These are phyloP conservation scores for Lactarius trivialis DNA, from an alignment of 768 basidiomycete species.

Conservation along the genomic window DNA sequence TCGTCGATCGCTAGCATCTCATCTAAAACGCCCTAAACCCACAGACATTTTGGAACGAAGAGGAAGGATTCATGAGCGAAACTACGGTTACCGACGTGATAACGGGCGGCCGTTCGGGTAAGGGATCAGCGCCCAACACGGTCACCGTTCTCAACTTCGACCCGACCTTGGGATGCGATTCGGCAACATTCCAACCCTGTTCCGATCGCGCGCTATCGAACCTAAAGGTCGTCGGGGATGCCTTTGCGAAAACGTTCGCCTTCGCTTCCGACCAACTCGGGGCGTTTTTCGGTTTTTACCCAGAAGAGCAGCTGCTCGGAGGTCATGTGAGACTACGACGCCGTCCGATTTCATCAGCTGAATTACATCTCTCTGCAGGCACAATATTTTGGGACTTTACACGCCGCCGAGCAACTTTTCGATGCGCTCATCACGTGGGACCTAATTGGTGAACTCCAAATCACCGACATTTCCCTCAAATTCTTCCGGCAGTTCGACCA, in stretches of 20 bases:
- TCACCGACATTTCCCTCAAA: constrained; percentile 12
- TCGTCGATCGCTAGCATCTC: neutral
- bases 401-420: constrained; percentile 6
- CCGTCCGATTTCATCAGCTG: neutral
- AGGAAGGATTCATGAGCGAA: constrained; percentile 14
- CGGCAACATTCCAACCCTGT: constrained; percentile 13
- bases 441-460: neutral
- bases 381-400: constrained; percentile 9
- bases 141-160: constrained; percentile 16
- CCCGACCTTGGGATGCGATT: constrained; percentile 14
- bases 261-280: neutral
- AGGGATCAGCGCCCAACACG: neutral
- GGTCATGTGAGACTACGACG: constrained; percentile 1
- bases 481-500: constrained; percentile 12
- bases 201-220: constrained; percentile 15
- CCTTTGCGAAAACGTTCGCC: constrained; percentile 8
- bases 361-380: constrained; percentile 1
- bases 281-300: constrained; percentile 3
- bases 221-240: constrained; percentile 10
- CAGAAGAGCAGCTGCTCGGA: constrained; percentile 6
- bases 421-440: constrained; percentile 11
- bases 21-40: neutral
- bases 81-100: constrained; percentile 12
- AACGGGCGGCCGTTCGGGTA: constrained; percentile 11
- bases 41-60: constrained; percentile 18